Evolutionary conservation across 495 filamentous ascomycete genomes (phyloP), one percentile per base, ranked within the genome.

Genomic region (Massariosphaeria phaeospora): DNA sequence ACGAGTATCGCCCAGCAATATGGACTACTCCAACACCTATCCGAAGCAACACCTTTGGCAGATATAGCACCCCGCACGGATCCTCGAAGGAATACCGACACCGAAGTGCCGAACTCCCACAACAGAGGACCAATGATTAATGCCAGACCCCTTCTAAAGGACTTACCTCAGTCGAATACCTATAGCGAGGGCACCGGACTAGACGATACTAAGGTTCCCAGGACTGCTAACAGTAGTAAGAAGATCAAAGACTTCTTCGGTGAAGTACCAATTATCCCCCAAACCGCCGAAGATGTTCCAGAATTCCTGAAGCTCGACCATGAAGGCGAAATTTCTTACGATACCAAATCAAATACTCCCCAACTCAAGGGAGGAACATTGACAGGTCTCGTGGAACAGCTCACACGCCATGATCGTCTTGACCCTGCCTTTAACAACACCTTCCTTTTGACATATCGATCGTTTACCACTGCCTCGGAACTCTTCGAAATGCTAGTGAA

Each of bases 361-460:
- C 72, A 79, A 21, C 74, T 97, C 46, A 90, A 89, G 67, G 93
- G 93, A 52, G 93, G 93, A 44, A 93, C 91, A 15, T 70, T 98
- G 31, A 76, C 85, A 30, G 94, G 85, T 8, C 70, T 98, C 61
- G 94, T 97, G n/a, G 93, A 97, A 69, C 91, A 96, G 65, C 74
- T 97, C 45, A 97, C 93, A 13, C 81, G 93, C 33, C 93, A 98
- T 65, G 93, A 98, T 74, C 89, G 88, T 65, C 80, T 95, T 2
- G 94, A 98, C 67, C 84, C 89, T n/a, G 86, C 76, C 52, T 97
- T 97, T 69, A 97, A 96, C 74, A 91, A 88, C 64, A 98, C 93
- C 6, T 98, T 98, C 79, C 82, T 98, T 13, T 79, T 97, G 30
- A 98, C 94, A 3, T 98, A 97, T 67, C 81, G 86, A 48, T 98